Evolutionary conservation across 345 rosid species (phyloP).

Genomic region (Boechera divaricarpa): DNA sequence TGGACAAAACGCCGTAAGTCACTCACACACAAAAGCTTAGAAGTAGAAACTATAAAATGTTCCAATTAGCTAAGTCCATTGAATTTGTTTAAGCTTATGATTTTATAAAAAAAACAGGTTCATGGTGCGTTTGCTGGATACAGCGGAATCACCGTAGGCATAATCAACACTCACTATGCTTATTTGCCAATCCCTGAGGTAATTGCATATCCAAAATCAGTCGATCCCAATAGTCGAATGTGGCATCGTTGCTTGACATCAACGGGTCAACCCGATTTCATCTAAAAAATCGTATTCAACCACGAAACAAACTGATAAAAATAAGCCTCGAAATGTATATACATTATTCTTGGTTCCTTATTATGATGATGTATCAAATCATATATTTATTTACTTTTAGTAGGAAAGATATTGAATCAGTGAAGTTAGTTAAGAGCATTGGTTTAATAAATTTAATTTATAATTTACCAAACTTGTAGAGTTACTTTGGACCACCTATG

Average conservation of each 20-base stretch:
- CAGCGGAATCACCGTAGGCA: constrained; percentile 91
- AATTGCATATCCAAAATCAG: constrained; percentile 80
- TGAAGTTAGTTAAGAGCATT: constrained; percentile 12
- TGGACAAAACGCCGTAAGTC: constrained; percentile 96
- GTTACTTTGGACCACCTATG: constrained; percentile 21
- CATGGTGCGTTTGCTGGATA: constrained; percentile 98
- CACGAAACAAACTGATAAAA: neutral
- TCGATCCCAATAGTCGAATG: constrained; percentile 96
- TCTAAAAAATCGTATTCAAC: constrained; percentile 27
- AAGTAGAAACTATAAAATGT: neutral
- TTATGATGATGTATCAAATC: constrained; percentile 31
- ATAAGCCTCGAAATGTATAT: constrained; percentile 23
- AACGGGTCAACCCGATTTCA: constrained; percentile 96
- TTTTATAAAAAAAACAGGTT: constrained; percentile 55
- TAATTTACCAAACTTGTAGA: constrained; percentile 20
- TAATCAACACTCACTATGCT: constrained; percentile 95
- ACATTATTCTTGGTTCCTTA: constrained; percentile 33
- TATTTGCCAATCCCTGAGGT: constrained; percentile 97
- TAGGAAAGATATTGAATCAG: constrained; percentile 16
- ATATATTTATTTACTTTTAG: constrained; percentile 8
- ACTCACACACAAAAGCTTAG: neutral
- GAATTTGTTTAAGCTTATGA: neutral
- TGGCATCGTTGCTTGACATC: constrained; percentile 99
- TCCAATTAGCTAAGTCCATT: neutral
- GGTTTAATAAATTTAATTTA: neutral